Evolutionary conservation across 495 filamentous ascomycete genomes (phyloP), one percentile per base, ranked within the genome.

Genomic region (Gamarada debralockiae): DNA sequence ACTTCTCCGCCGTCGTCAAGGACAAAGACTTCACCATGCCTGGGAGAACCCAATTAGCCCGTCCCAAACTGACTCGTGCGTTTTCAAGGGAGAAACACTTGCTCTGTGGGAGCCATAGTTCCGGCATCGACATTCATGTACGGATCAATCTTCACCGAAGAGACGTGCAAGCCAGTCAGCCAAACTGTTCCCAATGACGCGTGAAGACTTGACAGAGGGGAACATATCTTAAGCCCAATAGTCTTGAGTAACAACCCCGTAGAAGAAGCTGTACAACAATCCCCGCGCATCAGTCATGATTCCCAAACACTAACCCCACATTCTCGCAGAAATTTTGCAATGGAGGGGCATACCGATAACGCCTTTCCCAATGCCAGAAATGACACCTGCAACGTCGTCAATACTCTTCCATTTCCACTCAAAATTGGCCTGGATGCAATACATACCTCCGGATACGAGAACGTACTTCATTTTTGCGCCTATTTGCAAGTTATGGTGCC

Each of bases 81-180:
- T 29, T 5, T 29, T 10, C 36, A 39, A 2, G 25, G 24, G 34
- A 22, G 38, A 39, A 33, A 46, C 21, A 44, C 79, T 57, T 75
- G 89, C 87, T 92, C 88, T 45, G 75, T 85, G 25, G 89, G 89
- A 54, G 80, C 79, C 65, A 76, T 62, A 6, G 66, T 69, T n/a
- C 90, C 91, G 12, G 90, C 91, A 81, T 95, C 89, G 62, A 91
- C 75, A 64, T 90, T 90, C 65, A 92, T 73, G 65, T 92, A 91
- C 1, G 88, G 87, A 62, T 96, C 91, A 50, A 96, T 85, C 68
- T 88, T 93, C 61, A 83, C 82, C n/a, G 77, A 34, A 41, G 55
- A 50, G 37, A 62, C 59, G 49, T 57, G 42, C 42, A 43, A 29
- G 14, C 27, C 24, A 31, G 44, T 33, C 17, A 23, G 21, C 15